Conservation (phyloP, 768 basidiomycete species). For the Macrolepiota albuminosa region DNA sequence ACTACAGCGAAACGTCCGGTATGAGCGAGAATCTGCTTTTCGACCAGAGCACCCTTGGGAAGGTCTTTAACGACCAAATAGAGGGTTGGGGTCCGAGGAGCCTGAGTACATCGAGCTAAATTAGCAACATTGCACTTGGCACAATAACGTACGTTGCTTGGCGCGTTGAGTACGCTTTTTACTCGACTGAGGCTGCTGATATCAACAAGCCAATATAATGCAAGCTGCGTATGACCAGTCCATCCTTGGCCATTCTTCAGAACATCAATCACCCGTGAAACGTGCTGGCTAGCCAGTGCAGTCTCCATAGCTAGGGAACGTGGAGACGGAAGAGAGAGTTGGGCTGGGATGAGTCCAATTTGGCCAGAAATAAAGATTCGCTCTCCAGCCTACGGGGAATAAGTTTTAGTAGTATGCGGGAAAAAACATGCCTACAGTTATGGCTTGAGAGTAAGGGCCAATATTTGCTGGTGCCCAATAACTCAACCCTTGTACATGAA, state of each 20-base stretch:
- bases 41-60: slow-evolving; percentile 67
- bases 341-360: slow-evolving; percentile 83
- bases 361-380: slow-evolving; percentile 92
- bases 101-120: slow-evolving; percentile 4
- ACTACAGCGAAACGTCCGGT: slow-evolving; percentile 50
- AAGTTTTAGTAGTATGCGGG: background rate
- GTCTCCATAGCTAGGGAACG: slow-evolving; percentile 56
- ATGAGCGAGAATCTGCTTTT: slow-evolving; percentile 73
- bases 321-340: slow-evolving; percentile 60
- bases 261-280: slow-evolving; percentile 57
- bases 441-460: slow-evolving; percentile 95
- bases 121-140: background rate
- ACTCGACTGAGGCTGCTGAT: slow-evolving; percentile 32
- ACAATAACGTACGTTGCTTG: slow-evolving; percentile 17
- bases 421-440: slow-evolving; percentile 50
- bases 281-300: slow-evolving; percentile 79
- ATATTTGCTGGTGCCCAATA: slow-evolving; percentile 99
- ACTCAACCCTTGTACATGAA: slow-evolving; percentile 94
- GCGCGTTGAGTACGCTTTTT: slow-evolving; percentile 29
- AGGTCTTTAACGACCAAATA: slow-evolving; percentile 60
- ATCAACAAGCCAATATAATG: slow-evolving; percentile 70
- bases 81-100: slow-evolving; percentile 35
- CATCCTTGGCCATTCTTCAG: slow-evolving; percentile 56
- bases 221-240: slow-evolving; percentile 57
- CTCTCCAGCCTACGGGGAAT: slow-evolving; percentile 54